A percentile compares a stretch with the other conserved stretches of the same genome.
Evolutionary conservation across 768 basidiomycete species (phyloP).

Genomic region (Asterophora parasitica): DNA sequence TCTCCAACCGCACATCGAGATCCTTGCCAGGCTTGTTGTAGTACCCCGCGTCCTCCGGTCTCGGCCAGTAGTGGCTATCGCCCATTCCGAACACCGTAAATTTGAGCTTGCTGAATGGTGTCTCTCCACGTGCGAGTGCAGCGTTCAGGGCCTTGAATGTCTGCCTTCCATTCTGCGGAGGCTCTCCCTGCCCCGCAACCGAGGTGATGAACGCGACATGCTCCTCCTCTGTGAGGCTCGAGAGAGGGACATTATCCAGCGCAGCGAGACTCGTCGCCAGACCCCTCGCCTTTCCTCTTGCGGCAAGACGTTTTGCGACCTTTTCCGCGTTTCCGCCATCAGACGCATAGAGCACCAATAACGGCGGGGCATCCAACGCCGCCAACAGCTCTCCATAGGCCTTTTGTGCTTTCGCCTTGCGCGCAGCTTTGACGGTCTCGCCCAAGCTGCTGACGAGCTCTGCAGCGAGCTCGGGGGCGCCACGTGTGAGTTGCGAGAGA

Average conservation of each 20-base stretch:
- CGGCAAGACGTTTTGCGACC: conserved; percentile 81
- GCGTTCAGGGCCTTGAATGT: conserved; percentile 84
- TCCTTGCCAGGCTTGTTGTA: conserved; percentile 98
- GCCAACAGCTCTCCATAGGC: conserved; percentile 81
- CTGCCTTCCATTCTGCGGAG: conserved; percentile 92
- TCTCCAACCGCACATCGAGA: conserved; percentile 72
- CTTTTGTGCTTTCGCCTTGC: conserved; percentile 75
- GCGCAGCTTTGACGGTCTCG: conserved; percentile 76
- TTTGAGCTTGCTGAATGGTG: conserved; percentile 57
- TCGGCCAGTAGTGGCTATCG: conserved; percentile 99
- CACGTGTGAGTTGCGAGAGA: conserved; percentile 84
- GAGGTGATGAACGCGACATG: conserved; percentile 87
- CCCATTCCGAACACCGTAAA: conserved; percentile 92
- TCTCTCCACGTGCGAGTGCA: conserved; percentile 52
- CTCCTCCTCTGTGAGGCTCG: conserved; percentile 52
- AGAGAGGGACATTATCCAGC: conserved; percentile 76
- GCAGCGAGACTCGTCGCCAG: conserved; percentile 69
- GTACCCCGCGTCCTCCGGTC: conserved; percentile 93
- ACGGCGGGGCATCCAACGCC: conserved; percentile 83
- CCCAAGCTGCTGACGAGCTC: conserved; percentile 84
- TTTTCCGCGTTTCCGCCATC: conserved; percentile 98
- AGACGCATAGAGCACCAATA: conserved; percentile 89
- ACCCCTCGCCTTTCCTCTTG: conserved; percentile 80
- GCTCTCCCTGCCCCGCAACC: conserved; percentile 94
- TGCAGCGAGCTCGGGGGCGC: conserved; percentile 73